Evolutionary conservation across 805 yeast genomes (phyloP), one percentile per base, ranked within the genome.

Genomic region (Starmerella sp.): DNA sequence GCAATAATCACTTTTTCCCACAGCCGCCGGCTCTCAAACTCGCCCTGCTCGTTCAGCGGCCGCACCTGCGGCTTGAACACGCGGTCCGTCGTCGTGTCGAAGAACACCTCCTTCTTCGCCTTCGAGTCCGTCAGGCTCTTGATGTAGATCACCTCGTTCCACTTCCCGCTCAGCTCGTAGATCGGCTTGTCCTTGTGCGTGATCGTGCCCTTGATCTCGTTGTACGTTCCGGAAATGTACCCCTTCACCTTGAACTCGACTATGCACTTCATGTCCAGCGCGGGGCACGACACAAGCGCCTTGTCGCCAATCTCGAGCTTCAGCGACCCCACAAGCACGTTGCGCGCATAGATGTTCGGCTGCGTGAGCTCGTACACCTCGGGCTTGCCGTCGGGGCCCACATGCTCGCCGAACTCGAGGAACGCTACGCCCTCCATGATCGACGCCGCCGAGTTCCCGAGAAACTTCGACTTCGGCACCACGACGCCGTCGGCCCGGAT

Each of bases 241-340:
- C 98, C 98, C 69, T 93, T 93, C 6, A 93, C 86, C 67, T 93
- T 90, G 72, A 93, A 93, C 61, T 93, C 97, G 51, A 93, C 84
- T 66, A 84, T 91, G 4, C 91, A 88, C 53, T 77, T 76, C 57
- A 77, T 76, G 13, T 79, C 81, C 17, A 75, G 73, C 10, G 73
- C 69, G 6, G 79, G 76, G 63, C 91, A 85, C 62, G 77, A 79
- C 54, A 93, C 75, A n/a, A 77, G 62, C 81, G 95, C 80, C 66
- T 85, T 95, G 68, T 93, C 98, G 32, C 98, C 97, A 56, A 93
- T 71, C 69, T 93, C 98, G 55, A 85, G 82, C 70, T 83, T 85
- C 74, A 93, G 77, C 59, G 83, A 84, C 31, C 98, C 98, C 65
- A 93, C 85, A 30, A 93, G 71, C 44, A 93, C 86, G 52, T 97